Conservation (phyloP, 352 stramenopile species). For the Phytophthora cryptogea region DNA sequence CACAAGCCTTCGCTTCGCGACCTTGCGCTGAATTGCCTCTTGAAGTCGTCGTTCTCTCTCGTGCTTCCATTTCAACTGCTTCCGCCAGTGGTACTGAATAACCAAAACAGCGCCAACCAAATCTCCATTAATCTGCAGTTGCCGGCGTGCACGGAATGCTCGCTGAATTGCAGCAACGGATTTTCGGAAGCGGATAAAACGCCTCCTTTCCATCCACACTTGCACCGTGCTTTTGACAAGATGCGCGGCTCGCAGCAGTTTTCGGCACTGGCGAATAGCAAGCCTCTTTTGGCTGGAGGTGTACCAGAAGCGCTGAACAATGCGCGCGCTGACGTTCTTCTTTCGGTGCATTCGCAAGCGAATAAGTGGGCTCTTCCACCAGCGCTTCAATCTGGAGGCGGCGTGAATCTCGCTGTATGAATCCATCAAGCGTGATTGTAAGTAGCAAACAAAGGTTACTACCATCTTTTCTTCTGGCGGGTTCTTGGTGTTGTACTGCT, state of each 20-base stretch:
- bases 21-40: conserved; percentile 24
- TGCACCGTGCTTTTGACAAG: conserved; percentile 48
- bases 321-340: conserved; percentile 55
- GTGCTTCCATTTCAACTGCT: conserved; percentile 28
- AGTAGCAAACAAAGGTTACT: conserved; percentile 93
- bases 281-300: conserved; percentile 76
- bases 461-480: conserved; percentile 94
- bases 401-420: conserved; percentile 94
- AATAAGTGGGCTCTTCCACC: conserved; percentile 67
- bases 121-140: conserved; percentile 25
- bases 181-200: conserved; percentile 33
- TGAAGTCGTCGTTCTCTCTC: conserved; percentile 18
- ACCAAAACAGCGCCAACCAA: conserved; percentile 24
- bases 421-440: conserved; percentile 94
- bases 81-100: conserved; percentile 49
- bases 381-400: conserved; percentile 85
- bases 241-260: conserved; percentile 62
- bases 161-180: conserved; percentile 44
- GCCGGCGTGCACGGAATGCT: conserved; percentile 30
- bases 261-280: conserved; percentile 70
- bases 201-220: conserved; percentile 29
- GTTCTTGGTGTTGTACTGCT: conserved; percentile 89
- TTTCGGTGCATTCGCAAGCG: conserved; percentile 60
- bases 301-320: conserved; percentile 84
- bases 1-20: conserved; percentile 28